These are phyloP conservation scores for Cyberlindnera americana DNA, from an alignment of 805 yeast species.

Conservation along the genomic window DNA sequence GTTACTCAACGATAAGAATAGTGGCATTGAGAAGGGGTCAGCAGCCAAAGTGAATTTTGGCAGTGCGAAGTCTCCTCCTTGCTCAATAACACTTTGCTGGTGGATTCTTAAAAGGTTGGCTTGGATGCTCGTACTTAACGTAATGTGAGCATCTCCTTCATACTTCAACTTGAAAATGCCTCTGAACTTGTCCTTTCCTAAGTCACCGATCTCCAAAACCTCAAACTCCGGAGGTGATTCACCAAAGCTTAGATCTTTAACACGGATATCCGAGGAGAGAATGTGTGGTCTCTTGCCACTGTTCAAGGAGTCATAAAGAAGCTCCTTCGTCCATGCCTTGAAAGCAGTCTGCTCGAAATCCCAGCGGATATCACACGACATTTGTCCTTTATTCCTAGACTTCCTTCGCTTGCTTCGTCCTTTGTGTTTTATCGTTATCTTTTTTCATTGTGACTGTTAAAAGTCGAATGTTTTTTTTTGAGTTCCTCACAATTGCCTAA, in stretches of 20 bases:
- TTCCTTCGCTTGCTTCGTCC: not conserved
- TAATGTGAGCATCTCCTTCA: slow-evolving; percentile 70
- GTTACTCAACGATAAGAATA: slow-evolving; percentile 69
- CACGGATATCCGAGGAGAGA: slow-evolving; percentile 63
- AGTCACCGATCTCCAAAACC: slow-evolving; percentile 77
- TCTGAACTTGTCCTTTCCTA: slow-evolving; percentile 69
- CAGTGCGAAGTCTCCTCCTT: slow-evolving; percentile 48
- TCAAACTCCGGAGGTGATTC: slow-evolving; percentile 71
- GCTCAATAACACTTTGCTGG: slow-evolving; percentile 25
- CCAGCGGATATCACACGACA: slow-evolving; percentile 85
- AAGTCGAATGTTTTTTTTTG: not conserved
- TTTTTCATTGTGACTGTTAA: too few species aligned
- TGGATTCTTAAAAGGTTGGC: slow-evolving; percentile 80
- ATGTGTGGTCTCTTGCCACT: slow-evolving; percentile 70
- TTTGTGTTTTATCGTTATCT: not conserved
- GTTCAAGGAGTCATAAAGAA: slow-evolving; percentile 69
- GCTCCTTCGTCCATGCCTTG: slow-evolving; percentile 57
- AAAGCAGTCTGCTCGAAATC: slow-evolving; percentile 62
- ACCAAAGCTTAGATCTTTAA: slow-evolving; percentile 71
- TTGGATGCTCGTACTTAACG: slow-evolving; percentile 74
- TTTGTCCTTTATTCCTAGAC: too few species aligned
- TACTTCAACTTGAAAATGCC: slow-evolving; percentile 80
- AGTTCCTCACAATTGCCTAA: too few species aligned
- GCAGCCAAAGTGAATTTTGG: slow-evolving; percentile 66
- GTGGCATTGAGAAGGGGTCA: slow-evolving; percentile 71